These are phyloP conservation scores for Leccinum sublutescens DNA, from an alignment of 768 basidiomycete species.

Conservation along the genomic window DNA sequence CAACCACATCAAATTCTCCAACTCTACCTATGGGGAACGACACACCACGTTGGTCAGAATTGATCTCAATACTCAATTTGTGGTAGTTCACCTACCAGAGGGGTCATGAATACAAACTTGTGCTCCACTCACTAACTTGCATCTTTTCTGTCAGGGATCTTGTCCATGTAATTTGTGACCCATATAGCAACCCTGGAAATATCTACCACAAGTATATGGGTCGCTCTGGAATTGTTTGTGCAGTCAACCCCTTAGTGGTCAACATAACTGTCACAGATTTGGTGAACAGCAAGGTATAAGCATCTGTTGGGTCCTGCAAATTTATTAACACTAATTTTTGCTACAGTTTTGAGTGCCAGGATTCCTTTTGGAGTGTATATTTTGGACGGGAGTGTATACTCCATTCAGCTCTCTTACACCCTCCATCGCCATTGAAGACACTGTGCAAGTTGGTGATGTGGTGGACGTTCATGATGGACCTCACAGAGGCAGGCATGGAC, in stretches of 20 bases:
- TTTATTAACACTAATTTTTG: background rate
- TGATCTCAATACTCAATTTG: background rate
- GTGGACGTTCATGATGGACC: background rate
- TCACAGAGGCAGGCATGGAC: background rate
- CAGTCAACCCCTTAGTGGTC: background rate
- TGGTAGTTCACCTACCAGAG: background rate
- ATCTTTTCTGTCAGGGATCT: background rate
- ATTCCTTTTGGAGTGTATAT: background rate
- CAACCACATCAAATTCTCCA: background rate
- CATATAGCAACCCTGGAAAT: background rate
- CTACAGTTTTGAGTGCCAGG: background rate
- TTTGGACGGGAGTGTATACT: background rate
- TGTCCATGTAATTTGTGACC: background rate
- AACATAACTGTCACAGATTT: background rate
- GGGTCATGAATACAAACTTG: background rate
- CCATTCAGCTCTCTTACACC: background rate
- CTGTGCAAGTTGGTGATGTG: background rate
- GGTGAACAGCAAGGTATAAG: background rate
- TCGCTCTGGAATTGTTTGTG: background rate
- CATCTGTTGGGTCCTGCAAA: background rate
- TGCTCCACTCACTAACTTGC: background rate
- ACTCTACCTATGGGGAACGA: background rate
- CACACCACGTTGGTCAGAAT: background rate
- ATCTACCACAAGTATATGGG: background rate
- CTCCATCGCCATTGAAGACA: background rate